Evolutionary conservation across 805 yeast species (phyloP).

Genomic region (Lipomyces sp.): DNA sequence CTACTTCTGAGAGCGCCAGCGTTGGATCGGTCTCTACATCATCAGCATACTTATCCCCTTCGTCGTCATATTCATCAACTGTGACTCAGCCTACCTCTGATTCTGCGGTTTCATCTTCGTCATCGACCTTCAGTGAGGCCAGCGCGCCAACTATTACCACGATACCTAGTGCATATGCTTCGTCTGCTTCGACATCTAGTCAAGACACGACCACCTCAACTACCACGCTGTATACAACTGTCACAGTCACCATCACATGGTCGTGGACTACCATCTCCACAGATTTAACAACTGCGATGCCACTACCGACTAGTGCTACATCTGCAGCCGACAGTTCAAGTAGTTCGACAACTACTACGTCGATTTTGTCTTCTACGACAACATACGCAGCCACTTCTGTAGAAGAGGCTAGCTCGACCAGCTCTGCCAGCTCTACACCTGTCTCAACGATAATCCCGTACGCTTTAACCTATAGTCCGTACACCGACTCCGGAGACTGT

Average conservation of each 20-base stretch:
- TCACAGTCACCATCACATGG: slow-evolving; percentile 21
- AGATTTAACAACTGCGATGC: background rate
- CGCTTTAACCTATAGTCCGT: slow-evolving; percentile 56
- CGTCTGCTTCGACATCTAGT: slow-evolving; percentile 10
- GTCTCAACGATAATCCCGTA: slow-evolving; percentile 27
- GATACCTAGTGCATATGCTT: slow-evolving; percentile 7
- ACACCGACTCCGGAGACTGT: slow-evolving; percentile 62
- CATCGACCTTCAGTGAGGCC: slow-evolving; percentile 26
- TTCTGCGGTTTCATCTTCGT: background rate
- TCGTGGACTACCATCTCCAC: slow-evolving; percentile 21
- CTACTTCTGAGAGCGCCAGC: background rate
- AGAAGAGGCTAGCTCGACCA: slow-evolving; percentile 6
- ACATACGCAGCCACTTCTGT: slow-evolving; percentile 9
- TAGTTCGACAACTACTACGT: background rate
- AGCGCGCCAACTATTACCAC: slow-evolving; percentile 30
- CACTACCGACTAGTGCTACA: background rate
- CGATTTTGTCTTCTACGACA: slow-evolving; percentile 14
- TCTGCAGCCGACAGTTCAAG: background rate
- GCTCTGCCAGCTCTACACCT: slow-evolving; percentile 14
- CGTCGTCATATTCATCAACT: slow-evolving; percentile 11
- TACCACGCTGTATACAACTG: slow-evolving; percentile 12
- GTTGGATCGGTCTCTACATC: slow-evolving; percentile 6
- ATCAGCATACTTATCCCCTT: slow-evolving; percentile 1
- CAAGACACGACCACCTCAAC: slow-evolving; percentile 12
- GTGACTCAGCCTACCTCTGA: slow-evolving; percentile 17